Evolutionary conservation across 1,284 basidiomycete genomes (phyloP), one percentile per base, ranked within the genome.

Genomic region (Anthracocystis panici-leucophaei): DNA sequence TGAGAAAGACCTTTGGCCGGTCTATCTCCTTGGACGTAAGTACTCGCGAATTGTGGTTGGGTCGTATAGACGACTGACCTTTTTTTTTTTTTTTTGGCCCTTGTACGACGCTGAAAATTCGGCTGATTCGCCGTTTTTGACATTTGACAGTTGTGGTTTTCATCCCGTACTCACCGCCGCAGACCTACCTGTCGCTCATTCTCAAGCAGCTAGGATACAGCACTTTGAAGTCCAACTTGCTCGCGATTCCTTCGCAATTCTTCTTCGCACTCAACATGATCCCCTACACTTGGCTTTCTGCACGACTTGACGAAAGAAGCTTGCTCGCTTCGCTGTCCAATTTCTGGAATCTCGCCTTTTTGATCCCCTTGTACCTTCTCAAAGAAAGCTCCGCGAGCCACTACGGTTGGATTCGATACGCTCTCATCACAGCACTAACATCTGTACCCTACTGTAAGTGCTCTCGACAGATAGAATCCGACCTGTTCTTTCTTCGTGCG

Each of bases 1-100:
- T 42, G 91, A 92, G 79, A 91, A 89, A 77, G 89, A 90, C 67
- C 84, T 92, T 65, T 92, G 91, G 90, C 91, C 91, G 0, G 69
- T 92, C 27, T 92, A 92, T 75, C 85, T 90, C 12, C 81, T 91
- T 83, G 89, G 86, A 42, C 65, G 64, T 65, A 56, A 65, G 64
- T 65, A n/a, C 21, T 11, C 25, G 56, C 8, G n/a, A 53, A 40
- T 42, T 27, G 41, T 27, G 41, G 23, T 18, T 21, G 10, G 29
- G 8, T 21, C 38, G 14, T 31, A 45, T 25, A 51, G 70, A 18
- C 62, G 25, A n/a, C 29, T 54, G 44, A 48, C 44, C 56, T 9
- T 46, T 71, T 45, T 55, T 57, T 38, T n/a, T n/a, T n/a, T n/a
- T n/a, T n/a, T n/a, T n/a, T n/a, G n/a, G n/a, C 12, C 44, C 9